Evolutionary conservation across 495 filamentous ascomycete species (phyloP).

Genomic region (Penicillium ucsense): DNA sequence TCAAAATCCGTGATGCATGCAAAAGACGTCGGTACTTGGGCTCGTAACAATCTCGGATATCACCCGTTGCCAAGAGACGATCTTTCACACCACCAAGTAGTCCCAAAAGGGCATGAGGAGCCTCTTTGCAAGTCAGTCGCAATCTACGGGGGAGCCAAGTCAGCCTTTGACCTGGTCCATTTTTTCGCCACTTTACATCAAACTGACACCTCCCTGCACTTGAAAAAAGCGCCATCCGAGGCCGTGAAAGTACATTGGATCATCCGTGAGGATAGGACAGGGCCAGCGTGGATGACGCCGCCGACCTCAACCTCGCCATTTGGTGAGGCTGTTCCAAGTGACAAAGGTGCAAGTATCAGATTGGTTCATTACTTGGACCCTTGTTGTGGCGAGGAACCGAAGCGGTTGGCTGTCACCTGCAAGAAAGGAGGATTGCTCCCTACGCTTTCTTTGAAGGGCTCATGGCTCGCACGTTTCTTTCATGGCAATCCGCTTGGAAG

Average conservation of each 20-base stretch:
- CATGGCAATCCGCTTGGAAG: conserved; percentile 21
- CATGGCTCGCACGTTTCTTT: conserved; percentile 36
- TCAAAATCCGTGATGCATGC: conserved; percentile 29
- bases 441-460: conserved; percentile 46
- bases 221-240: conserved; percentile 23
- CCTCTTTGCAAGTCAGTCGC: conserved; percentile 27
- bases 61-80: conserved; percentile 4
- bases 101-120: background rate
- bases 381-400: conserved; percentile 34
- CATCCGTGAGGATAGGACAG: conserved; percentile 52
- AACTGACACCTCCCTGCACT: conserved; percentile 5
- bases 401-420: conserved; percentile 17
- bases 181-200: conserved; percentile 42
- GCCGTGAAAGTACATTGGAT: conserved; percentile 55
- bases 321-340: conserved; percentile 45
- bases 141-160: conserved; percentile 60
- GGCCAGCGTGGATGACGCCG: conserved; percentile 16
- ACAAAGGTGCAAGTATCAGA: conserved; percentile 49
- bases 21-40: conserved; percentile 23
- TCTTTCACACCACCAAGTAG: background rate
- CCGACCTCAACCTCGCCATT: conserved; percentile 21
- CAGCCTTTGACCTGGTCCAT: conserved; percentile 61
- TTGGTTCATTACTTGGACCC: conserved; percentile 44
- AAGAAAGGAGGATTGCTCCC: conserved; percentile 26
- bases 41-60: conserved; percentile 22